Evolutionary conservation across 2,329 filamentous ascomycete genomes (phyloP).

Genomic region (Hymenoscyphus occultus): DNA sequence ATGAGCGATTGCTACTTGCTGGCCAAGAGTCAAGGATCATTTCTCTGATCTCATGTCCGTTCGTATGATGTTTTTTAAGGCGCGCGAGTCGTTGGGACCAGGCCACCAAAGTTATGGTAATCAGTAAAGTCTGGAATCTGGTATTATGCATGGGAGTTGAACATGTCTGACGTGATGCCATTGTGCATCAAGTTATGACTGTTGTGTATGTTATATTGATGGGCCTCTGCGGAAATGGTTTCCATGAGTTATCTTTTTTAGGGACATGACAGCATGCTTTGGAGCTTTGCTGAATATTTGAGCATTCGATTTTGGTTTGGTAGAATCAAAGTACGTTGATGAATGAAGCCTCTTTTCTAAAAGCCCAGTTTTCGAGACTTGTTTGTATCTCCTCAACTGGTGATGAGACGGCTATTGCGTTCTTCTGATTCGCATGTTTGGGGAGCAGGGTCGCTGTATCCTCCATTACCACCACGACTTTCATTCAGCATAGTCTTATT

Average conservation of each 20-base stretch:
- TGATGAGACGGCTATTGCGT: too few relatives aligned
- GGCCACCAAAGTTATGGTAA: background rate
- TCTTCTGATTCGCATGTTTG: too few relatives aligned
- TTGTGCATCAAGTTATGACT: background rate
- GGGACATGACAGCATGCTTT: background rate
- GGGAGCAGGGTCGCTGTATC: too few relatives aligned
- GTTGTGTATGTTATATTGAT: background rate
- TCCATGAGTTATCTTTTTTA: background rate
- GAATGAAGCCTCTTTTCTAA: background rate
- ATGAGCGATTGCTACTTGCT: constrained; percentile 5
- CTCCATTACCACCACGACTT: too few relatives aligned
- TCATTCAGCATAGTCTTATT: too few relatives aligned
- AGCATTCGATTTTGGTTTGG: background rate
- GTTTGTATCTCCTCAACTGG: too few relatives aligned
- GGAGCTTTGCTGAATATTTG: background rate
- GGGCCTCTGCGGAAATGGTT: background rate
- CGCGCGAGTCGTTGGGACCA: background rate
- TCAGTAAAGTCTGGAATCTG: background rate
- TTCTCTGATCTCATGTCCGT: background rate
- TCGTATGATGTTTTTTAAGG: background rate
- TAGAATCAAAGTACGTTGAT: background rate
- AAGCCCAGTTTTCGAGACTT: too few relatives aligned
- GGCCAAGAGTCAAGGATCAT: background rate
- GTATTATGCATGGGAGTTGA: background rate
- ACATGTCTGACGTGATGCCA: background rate